Base-by-base conservation (phyloP, 2,329 filamentous ascomycete genomes). In the Exophiala lecanii-corni region DNA sequence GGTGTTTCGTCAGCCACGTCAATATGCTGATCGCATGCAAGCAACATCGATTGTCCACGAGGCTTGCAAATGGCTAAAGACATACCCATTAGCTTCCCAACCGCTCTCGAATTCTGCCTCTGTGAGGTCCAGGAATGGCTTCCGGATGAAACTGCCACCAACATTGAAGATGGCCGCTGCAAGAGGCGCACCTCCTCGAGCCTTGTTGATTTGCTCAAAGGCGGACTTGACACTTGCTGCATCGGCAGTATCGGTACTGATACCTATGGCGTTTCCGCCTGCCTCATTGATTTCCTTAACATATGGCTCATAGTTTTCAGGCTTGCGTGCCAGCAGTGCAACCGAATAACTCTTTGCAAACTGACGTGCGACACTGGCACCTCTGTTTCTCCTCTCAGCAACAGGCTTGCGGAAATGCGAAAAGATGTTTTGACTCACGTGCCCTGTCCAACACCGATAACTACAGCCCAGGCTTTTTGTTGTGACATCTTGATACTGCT, bases 111-210 rank as follows among this genome's bases (percentile, higher is more conserved):
- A 82, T 19, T 81, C 77, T 25, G 75, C 68, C 39, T 76, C 71
- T 0, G 71, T 76, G 45, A 81, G 62, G 45, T 82, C 79, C 7
- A 84, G 63, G 48, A 84, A 75, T 0, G 78, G 73, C 59, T 81
- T 81, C 37, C 76, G 65, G 19, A 72, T 63, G 45, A 81, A 79
- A 2, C 67, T 62, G 1, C 79, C 78, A 2, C 67, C 71, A 3
- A 77, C 72, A 52, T 83, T 82, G 61, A 80, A 82, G 2, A 82
- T 67, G 0, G 78, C 78, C 0, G 77, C 78, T 25, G 67, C 69
- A 1, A 71, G 49, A 3, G 59, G 50, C 0, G 65, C 68, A 13
- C 62, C 59, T 1, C 71, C 68, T 41, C 75, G 78, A 48, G 78
- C 69, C 38, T 72, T 60, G 39, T 73, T 65, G 53, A 82, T 75